A percentile compares a stretch with the other conserved stretches of the same genome.
phyloP scores from a whole-genome alignment of 768 basidiomycete genomes.

The Boletales sp. region DNA sequence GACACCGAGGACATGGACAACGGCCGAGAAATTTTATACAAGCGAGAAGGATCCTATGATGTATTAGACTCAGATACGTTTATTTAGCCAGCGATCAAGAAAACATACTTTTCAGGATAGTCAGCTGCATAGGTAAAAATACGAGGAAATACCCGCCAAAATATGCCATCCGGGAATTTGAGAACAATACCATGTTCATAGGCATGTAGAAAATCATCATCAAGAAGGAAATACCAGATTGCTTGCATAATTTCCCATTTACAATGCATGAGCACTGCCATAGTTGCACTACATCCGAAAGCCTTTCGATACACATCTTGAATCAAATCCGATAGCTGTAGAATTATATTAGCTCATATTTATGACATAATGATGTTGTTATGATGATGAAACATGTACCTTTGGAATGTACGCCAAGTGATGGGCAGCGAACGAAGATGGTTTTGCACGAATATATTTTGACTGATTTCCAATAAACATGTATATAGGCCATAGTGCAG shows the following conservation, averaged over 20 bases:
- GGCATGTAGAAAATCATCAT: background rate
- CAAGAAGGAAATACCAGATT: slow-evolving; percentile 4
- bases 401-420: slow-evolving; percentile 21
- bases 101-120: slow-evolving; percentile 32
- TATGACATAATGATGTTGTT: background rate
- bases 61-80: no score
- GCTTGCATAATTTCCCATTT: slow-evolving; percentile 23
- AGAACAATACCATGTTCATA: slow-evolving; percentile 15
- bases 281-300: background rate
- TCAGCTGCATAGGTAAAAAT: slow-evolving; percentile 27
- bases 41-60: background rate
- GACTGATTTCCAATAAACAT: slow-evolving; percentile 4
- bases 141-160: slow-evolving; percentile 9
- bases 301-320: slow-evolving; percentile 6
- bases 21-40: slow-evolving; percentile 15
- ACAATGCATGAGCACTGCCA: slow-evolving; percentile 12
- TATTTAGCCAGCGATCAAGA: no score
- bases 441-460: slow-evolving; percentile 9
- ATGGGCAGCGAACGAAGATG: slow-evolving; percentile 10
- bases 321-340: slow-evolving; percentile 2
- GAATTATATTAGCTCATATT: background rate
- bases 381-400: background rate
- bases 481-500: slow-evolving; percentile 15
- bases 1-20: slow-evolving; percentile 21
- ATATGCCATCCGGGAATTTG: slow-evolving; percentile 18